Conservation (phyloP, 805 yeast genomes). For the Lipomyces mesembrius region DNA sequence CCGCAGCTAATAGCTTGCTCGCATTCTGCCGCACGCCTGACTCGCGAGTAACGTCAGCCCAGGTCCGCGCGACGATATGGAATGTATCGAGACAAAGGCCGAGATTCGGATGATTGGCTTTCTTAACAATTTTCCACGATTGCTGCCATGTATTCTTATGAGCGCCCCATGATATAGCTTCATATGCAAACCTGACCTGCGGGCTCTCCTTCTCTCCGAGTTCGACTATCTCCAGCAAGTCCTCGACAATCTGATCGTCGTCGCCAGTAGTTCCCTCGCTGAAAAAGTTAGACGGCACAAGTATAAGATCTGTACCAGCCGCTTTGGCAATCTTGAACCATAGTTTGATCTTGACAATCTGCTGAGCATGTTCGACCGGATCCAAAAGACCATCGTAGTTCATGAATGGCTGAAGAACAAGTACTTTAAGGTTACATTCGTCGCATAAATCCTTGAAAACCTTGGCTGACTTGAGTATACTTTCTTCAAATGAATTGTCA, state of each 20-base stretch:
- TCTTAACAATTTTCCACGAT: conserved; percentile 36
- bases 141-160: conserved; percentile 38
- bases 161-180: conserved; percentile 43
- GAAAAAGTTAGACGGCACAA: conserved; percentile 22
- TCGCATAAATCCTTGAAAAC: conserved; percentile 11
- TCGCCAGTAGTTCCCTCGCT: conserved; percentile 24
- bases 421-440: conserved; percentile 4
- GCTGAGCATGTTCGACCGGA: conserved; percentile 7
- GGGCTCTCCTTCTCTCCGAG: conserved; percentile 22
- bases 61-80: conserved; percentile 40
- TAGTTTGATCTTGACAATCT: conserved; percentile 16
- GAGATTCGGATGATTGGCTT: conserved; percentile 41
- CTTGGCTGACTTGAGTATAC: conserved; percentile 2
- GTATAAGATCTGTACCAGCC: conserved; percentile 25
- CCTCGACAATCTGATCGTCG: conserved; percentile 21
- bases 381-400: conserved; percentile 24
- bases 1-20: conserved; percentile 17
- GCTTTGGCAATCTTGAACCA: conserved; percentile 27
- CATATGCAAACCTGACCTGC: conserved; percentile 43
- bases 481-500: not conserved
- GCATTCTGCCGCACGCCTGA: conserved; percentile 24
- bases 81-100: conserved; percentile 45
- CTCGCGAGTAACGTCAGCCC: conserved; percentile 30
- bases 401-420: conserved; percentile 20
- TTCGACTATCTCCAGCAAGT: conserved; percentile 27